phyloP scores from a whole-genome alignment of 2,329 filamentous ascomycete species.

The Coniochaeta sp. region DNA sequence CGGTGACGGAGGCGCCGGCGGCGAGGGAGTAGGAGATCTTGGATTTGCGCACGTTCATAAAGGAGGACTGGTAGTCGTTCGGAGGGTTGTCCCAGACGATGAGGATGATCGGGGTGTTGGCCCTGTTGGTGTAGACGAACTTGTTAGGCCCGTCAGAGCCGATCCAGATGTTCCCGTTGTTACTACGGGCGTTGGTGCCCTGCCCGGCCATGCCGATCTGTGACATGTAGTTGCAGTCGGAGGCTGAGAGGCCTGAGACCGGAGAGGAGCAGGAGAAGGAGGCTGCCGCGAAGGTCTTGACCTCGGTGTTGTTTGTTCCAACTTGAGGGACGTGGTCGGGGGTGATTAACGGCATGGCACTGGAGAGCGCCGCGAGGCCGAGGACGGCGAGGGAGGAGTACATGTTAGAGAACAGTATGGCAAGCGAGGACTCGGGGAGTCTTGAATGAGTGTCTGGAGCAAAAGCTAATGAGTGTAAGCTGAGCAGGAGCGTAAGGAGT shows the following conservation, averaged over 20 bases:
- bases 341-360: not conserved
- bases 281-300: not conserved
- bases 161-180: constrained; percentile 21
- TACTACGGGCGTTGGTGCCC: constrained; percentile 15
- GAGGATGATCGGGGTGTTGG: constrained; percentile 14
- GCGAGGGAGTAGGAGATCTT: constrained; percentile 30
- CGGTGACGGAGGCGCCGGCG: constrained; percentile 22
- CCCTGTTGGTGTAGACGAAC: constrained; percentile 21
- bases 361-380: not conserved
- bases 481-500: too few relatives aligned
- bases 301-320: not conserved
- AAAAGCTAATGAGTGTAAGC: too few relatives aligned
- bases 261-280: constrained; percentile 10
- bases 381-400: not conserved
- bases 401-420: not conserved
- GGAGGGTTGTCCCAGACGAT: constrained; percentile 18
- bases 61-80: constrained; percentile 17
- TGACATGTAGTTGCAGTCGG: constrained; percentile 20
- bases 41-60: constrained; percentile 20
- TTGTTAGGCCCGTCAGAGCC: constrained; percentile 20
- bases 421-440: not conserved
- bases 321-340: not conserved
- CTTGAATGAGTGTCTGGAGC: too few relatives aligned
- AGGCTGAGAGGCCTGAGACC: constrained; percentile 13
- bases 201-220: constrained; percentile 17